phyloP scores from a whole-genome alignment of 176 grass and related monocot species.

The Triticum turgidum region DNA sequence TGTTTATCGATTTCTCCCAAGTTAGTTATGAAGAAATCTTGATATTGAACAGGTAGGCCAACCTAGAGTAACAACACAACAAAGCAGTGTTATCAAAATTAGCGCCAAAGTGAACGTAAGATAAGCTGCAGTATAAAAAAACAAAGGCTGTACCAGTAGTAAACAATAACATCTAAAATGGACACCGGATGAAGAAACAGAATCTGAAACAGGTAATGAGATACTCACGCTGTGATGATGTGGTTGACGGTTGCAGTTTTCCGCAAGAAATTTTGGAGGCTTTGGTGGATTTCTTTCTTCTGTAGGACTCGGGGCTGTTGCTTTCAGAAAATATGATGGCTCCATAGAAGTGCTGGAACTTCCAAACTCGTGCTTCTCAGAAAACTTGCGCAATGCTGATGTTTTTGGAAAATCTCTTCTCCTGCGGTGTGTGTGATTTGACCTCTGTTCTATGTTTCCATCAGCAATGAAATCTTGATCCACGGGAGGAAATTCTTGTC shows the following conservation, averaged over 20 bases:
- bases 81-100: slow-evolving; percentile 32
- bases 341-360: slow-evolving; percentile 3
- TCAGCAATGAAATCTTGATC: no score
- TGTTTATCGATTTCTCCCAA: slow-evolving; percentile 82
- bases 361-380: no score
- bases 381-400: no score
- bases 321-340: slow-evolving; percentile 47
- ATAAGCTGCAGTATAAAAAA: slow-evolving; percentile 19
- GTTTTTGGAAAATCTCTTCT: no score
- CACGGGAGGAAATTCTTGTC: no score
- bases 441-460: no score
- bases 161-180: slow-evolving; percentile 17
- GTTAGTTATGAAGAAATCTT: slow-evolving; percentile 75
- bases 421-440: no score
- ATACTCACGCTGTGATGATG: slow-evolving; percentile 35
- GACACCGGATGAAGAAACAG: background rate
- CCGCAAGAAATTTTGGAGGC: slow-evolving; percentile 47
- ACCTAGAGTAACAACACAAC: slow-evolving; percentile 52
- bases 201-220: slow-evolving; percentile 27
- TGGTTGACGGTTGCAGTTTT: slow-evolving; percentile 32
- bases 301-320: slow-evolving; percentile 41
- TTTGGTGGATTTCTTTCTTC: slow-evolving; percentile 40
- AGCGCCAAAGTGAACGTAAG: slow-evolving; percentile 30
- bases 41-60: slow-evolving; percentile 79
- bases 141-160: slow-evolving; percentile 3